A percentile compares a stretch with the other conserved stretches of the same genome.
phyloP scores from a whole-genome alignment of 2,329 filamentous ascomycete species.

The Helotiales sp. region DNA sequence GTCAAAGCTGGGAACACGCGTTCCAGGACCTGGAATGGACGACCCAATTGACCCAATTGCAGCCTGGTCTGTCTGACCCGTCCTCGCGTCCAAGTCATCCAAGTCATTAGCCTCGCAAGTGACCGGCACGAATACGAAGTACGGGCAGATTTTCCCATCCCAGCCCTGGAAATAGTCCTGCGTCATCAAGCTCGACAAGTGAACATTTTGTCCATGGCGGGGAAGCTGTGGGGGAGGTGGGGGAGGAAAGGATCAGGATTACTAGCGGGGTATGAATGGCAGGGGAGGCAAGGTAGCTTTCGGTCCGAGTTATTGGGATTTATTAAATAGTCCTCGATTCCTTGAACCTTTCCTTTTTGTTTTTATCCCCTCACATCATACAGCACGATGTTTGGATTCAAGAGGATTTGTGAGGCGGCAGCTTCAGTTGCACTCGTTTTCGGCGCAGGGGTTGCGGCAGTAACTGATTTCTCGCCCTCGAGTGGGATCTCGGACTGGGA shows the following conservation, averaged over 20 bases:
- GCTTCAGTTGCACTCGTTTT: background rate
- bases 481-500: constrained; percentile 38
- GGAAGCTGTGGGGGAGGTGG: background rate
- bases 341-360: background rate
- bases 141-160: background rate
- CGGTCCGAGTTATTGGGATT: background rate
- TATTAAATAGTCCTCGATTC: background rate
- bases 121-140: background rate
- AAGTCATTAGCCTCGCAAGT: constrained; percentile 2
- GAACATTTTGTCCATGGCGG: background rate
- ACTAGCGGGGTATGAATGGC: background rate
- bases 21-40: background rate
- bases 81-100: too few species aligned
- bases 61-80: background rate
- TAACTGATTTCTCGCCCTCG: constrained; percentile 40
- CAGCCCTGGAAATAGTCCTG: background rate
- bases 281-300: background rate
- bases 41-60: background rate
- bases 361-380: background rate
- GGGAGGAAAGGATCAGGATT: background rate
- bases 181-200: constrained; percentile 1
- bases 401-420: background rate
- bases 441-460: constrained; percentile 17
- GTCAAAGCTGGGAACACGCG: background rate
- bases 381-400: background rate